Evolutionary conservation across 371 early-diverging fungal species (phyloP).

Genomic region (Chytridium lagenaria): DNA sequence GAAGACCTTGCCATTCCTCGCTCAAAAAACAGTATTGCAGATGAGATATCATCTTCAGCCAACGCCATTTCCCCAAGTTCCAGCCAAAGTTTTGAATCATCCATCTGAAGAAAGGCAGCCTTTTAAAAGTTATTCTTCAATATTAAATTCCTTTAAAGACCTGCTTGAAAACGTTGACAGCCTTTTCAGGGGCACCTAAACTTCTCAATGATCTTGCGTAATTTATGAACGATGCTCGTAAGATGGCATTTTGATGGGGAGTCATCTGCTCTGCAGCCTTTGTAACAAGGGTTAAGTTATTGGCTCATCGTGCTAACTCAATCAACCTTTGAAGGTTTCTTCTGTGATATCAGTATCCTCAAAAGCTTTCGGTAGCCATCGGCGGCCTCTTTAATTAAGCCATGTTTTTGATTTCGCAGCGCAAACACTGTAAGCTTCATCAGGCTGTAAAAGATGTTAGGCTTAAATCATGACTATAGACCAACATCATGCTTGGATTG

Average conservation of each 20-base stretch:
- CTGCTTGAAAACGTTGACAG: neutral
- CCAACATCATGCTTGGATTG: neutral
- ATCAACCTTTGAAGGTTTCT: neutral
- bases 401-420: neutral
- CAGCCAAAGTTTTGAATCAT: neutral
- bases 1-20: too few species aligned
- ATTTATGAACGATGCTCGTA: neutral
- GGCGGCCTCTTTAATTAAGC: neutral
- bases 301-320: neutral
- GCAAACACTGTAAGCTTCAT: neutral
- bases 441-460: neutral
- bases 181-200: neutral
- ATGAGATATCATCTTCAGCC: neutral
- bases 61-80: neutral
- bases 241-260: neutral
- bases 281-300: neutral
- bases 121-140: neutral
- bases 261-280: neutral
- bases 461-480: neutral
- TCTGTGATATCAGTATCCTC: neutral
- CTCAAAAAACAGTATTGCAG: neutral
- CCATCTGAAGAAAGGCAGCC: neutral
- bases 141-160: neutral
- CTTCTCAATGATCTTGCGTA: neutral
- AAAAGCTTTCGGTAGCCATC: neutral